Evolutionary conservation across 2,329 filamentous ascomycete species (phyloP).

Genomic region (Penicillium sumatraense): DNA sequence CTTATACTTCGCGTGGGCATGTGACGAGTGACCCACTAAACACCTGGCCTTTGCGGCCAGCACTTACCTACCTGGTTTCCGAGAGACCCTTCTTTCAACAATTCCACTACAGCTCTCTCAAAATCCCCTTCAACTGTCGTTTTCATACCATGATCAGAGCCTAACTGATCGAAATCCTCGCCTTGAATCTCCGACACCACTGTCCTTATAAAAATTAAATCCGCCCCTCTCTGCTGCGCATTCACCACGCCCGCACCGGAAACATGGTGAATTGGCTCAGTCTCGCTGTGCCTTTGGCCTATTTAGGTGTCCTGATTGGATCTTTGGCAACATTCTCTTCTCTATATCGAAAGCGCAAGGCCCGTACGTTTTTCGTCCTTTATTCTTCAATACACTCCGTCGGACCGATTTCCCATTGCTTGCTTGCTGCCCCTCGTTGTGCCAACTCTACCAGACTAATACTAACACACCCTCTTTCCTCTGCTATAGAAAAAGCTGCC

Average conservation of each 20-base stretch:
- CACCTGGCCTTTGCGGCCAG: conserved; percentile 30
- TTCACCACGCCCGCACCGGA: conserved; percentile 30
- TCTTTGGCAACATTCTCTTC: conserved; percentile 90
- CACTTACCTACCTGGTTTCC: conserved; percentile 14
- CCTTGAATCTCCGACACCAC: neutral
- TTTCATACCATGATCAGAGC: conserved; percentile 14
- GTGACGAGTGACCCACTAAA: conserved; percentile 32
- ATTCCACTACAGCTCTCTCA: conserved; percentile 3
- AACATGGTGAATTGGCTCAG: conserved; percentile 74
- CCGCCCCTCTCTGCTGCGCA: conserved; percentile 6
- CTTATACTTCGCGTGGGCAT: conserved; percentile 23
- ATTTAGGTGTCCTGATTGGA: conserved; percentile 83
- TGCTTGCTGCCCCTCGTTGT: neutral
- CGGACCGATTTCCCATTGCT: neutral
- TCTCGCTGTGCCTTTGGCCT: conserved; percentile 84
- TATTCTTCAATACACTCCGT: neutral
- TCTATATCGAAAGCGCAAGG: conserved; percentile 91
- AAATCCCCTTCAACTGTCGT: neutral
- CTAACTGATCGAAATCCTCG: conserved; percentile 2
- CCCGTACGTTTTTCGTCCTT: conserved; percentile 59
- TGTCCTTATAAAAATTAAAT: neutral
- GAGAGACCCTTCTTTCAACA: conserved; percentile 15
- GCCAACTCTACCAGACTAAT: no score
- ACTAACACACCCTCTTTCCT: conserved; percentile 13
- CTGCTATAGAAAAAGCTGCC: conserved; percentile 69